A percentile compares a stretch with the other conserved stretches of the same genome.
phyloP scores from a whole-genome alignment of 2,329 filamentous ascomycete species.

The Curvularia lunata region DNA sequence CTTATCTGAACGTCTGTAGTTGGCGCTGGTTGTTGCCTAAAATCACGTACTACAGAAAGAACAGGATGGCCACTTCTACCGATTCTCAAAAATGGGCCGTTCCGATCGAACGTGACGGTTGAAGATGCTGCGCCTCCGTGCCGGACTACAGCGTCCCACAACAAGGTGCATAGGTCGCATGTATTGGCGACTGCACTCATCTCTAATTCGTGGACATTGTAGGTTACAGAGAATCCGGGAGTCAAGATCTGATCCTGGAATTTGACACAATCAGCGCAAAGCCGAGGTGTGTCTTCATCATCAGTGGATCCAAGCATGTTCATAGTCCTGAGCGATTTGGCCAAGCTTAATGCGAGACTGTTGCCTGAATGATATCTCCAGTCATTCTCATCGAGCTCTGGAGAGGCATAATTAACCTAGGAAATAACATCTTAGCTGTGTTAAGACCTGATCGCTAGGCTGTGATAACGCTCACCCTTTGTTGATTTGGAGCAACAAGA shows the following conservation, averaged over 20 bases:
- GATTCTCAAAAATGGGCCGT: constrained; percentile 1
- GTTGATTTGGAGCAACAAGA: neutral
- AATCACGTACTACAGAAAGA: constrained; percentile 7
- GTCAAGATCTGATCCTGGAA: neutral
- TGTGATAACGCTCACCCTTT: neutral
- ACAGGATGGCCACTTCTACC: neutral
- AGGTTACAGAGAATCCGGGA: neutral
- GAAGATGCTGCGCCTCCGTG: neutral
- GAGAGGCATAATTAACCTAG: constrained; percentile 4
- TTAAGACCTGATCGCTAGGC: neutral
- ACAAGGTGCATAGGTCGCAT: neutral
- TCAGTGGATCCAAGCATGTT: neutral
- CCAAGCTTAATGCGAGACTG: neutral
- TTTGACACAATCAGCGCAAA: neutral
- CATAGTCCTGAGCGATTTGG: neutral
- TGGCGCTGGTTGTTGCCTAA: neutral
- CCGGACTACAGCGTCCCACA: neutral
- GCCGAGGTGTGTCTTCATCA: neutral
- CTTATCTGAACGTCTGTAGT: constrained; percentile 15
- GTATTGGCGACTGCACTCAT: neutral
- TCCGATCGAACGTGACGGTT: constrained; percentile 2
- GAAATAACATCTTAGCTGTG: neutral
- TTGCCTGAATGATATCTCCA: constrained; percentile 6
- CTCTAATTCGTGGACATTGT: neutral
- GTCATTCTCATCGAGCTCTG: constrained; percentile 12